Evolutionary conservation across 1,284 basidiomycete species (phyloP), one percentile per base, ranked within the genome.

Genomic region (Chalciporus sp.): DNA sequence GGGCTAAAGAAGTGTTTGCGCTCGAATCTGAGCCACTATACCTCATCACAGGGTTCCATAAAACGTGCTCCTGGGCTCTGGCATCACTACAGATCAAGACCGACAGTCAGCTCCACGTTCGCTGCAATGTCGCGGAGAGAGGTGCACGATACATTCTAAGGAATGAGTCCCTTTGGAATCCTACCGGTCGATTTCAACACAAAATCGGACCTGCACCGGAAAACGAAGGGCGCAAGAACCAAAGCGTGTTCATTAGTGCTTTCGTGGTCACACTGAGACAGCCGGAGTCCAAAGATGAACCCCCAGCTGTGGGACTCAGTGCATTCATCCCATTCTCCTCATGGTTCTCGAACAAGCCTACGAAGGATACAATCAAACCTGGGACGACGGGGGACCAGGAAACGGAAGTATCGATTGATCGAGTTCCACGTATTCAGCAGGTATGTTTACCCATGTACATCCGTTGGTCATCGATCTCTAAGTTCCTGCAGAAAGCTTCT

Each of bases 41-140:
- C 19, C 7, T 57, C 4, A 23, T 57, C 29, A 58, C 55, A 1
- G 55, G 55, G 11, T 47, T n/a, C n/a, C n/a, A n/a, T n/a, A n/a
- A n/a, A n/a, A n/a, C n/a, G n/a, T n/a, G n/a, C n/a, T n/a, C n/a
- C 47, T 56, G 14, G 33, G 2, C 33, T 7, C 14, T 35, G 16
- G 14, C 33, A 16, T 35, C 14, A 16, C 12, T 29, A 7, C 28
- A 10, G 7, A 6, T 29, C 28, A 29, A 29, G 7, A 7, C 28
- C 28, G 28, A 10, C 28, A 29, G 7, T 29, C 28, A 6, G 10
- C 7, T 29, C 10, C 28, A 10, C 10, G 28, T 29, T 7, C 28
- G 28, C 28, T 29, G 28, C 28, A 10, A 29, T 6, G 10, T 29
- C 28, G 28, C 10, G 7, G 28, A 29, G 28, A 29, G 28, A 29